These are phyloP conservation scores for Tylopilus microsporus DNA, from an alignment of 1,284 basidiomycete species.

Conservation along the genomic window DNA sequence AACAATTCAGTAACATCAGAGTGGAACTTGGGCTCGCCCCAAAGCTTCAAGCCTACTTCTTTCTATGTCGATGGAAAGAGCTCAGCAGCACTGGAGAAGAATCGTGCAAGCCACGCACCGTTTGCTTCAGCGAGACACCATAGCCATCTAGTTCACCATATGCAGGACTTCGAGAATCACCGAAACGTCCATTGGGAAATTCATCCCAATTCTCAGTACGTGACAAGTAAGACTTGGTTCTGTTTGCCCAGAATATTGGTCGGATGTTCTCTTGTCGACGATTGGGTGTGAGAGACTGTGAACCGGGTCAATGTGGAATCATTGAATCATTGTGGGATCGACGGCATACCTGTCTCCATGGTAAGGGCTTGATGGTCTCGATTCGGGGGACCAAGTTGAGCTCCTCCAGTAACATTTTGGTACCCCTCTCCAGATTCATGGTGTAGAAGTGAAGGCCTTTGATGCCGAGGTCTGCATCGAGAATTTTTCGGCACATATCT, in stretches of 20 bases:
- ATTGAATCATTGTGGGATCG: constrained; percentile 52
- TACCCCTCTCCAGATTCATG: constrained; percentile 95
- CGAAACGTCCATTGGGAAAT: constrained; percentile 98
- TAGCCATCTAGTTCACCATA: constrained; percentile 98
- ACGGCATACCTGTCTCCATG: constrained; percentile 78
- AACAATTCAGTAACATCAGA: constrained; percentile 74
- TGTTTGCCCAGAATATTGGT: constrained; percentile 95
- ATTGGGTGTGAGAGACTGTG: constrained; percentile 80
- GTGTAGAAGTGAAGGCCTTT: constrained; percentile 94
- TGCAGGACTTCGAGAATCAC: constrained; percentile 93
- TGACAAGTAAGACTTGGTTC: constrained; percentile 85
- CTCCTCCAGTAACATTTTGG: constrained; percentile 87
- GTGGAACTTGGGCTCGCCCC: constrained; percentile 76
- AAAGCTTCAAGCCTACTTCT: constrained; percentile 80
- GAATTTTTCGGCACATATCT: constrained; percentile 80
- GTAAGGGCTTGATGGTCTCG: constrained; percentile 84
- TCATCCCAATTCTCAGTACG: constrained; percentile 98
- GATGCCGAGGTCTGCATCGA: constrained; percentile 76
- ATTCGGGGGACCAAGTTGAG: constrained; percentile 79
- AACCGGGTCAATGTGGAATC: constrained; percentile 45
- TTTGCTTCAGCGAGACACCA: constrained; percentile 80
- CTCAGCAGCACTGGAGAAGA: constrained; percentile 5
- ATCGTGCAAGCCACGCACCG: constrained; percentile 43
- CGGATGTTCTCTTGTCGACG: constrained; percentile 85
- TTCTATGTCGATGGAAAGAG: constrained; percentile 42